These are phyloP conservation scores for Aureobasidium subglaciale DNA, from an alignment of 2,329 filamentous ascomycete species.

Conservation along the genomic window DNA sequence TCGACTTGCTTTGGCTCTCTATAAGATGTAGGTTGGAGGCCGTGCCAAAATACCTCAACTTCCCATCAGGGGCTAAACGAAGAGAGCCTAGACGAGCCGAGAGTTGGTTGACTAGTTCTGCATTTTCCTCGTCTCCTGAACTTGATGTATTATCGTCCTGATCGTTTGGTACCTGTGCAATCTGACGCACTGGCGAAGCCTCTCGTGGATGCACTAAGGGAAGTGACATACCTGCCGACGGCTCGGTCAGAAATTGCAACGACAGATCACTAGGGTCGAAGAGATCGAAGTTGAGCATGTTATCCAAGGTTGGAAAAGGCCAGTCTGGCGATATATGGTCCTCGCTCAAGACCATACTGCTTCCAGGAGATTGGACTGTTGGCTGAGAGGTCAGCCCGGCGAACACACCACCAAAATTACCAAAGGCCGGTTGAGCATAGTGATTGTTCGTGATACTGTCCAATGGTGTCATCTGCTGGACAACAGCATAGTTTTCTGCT, in stretches of 20 bases:
- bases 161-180: neutral
- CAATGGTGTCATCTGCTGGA: no score
- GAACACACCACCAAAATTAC: neutral
- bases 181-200: neutral
- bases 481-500: no score
- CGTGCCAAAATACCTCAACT: conserved; percentile 39
- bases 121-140: conserved; percentile 20
- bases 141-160: neutral
- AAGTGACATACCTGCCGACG: neutral
- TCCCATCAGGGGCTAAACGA: conserved; percentile 37
- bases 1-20: conserved; percentile 23
- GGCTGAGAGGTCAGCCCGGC: neutral
- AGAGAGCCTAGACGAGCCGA: conserved; percentile 39
- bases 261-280: neutral
- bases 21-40: conserved; percentile 40
- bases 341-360: neutral
- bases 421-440: neutral
- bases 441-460: neutral
- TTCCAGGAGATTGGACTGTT: neutral
- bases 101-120: conserved; percentile 37
- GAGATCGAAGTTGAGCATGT: conserved; percentile 8
- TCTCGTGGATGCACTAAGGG: neutral
- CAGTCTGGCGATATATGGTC: conserved; percentile 17
- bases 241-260: neutral
- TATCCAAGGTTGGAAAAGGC: conserved; percentile 14